Evolutionary conservation across 495 filamentous ascomycete genomes (phyloP).

Genomic region (Alectoria sarmentosa): DNA sequence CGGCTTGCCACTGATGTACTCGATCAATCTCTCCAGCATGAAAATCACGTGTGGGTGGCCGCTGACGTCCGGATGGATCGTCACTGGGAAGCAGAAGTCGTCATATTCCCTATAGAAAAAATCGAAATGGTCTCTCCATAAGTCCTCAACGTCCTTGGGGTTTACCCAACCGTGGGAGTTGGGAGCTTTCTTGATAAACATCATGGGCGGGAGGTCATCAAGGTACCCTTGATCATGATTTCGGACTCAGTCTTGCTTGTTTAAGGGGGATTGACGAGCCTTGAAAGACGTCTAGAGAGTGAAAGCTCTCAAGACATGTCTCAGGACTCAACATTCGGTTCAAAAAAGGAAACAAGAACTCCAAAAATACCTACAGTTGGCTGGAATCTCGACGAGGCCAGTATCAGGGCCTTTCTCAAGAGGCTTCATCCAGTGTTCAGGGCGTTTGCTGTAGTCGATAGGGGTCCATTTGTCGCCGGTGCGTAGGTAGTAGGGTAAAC

Average conservation of each 20-base stretch:
- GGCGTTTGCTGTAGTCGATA: constrained; percentile 53
- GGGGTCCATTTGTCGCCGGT: constrained; percentile 56
- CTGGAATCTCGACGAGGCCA: constrained; percentile 58
- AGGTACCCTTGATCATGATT: too few species aligned
- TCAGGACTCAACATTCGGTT: too few species aligned
- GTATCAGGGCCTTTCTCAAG: constrained; percentile 46
- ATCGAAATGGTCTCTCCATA: constrained; percentile 61
- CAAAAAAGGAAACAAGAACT: too few species aligned
- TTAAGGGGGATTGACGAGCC: too few species aligned
- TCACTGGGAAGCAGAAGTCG: constrained; percentile 63
- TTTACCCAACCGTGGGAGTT: constrained; percentile 58
- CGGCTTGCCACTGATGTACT: constrained; percentile 65
- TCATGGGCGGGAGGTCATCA: constrained; percentile 56
- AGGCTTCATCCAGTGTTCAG: constrained; percentile 61
- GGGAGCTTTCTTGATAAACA: constrained; percentile 55
- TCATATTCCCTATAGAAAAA: constrained; percentile 66
- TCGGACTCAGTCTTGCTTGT: too few species aligned
- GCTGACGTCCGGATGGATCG: constrained; percentile 62
- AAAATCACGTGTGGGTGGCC: constrained; percentile 60
- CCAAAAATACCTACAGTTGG: too few species aligned
- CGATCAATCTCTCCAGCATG: constrained; percentile 56
- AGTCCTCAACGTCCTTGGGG: constrained; percentile 49
- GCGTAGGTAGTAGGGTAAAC: constrained; percentile 57
- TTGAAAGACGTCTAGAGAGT: too few species aligned
- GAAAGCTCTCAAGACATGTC: too few species aligned